phyloP scores from a whole-genome alignment of 192 early-diverging fungal species.

The Backusella parvicylindrica region DNA sequence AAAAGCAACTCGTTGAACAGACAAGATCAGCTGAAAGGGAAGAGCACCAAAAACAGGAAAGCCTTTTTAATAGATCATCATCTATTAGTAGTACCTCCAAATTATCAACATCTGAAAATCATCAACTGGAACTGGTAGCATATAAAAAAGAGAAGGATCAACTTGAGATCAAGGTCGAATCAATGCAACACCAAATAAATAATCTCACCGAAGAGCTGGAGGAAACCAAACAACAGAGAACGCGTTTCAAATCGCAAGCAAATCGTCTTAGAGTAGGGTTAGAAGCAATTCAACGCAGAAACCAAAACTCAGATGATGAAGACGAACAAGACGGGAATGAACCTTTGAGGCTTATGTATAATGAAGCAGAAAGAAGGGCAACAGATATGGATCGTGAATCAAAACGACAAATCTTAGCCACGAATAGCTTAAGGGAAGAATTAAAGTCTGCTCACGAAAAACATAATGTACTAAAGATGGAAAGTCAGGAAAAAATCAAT shows the following conservation, averaged over 20 bases:
- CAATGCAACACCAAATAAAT: neutral
- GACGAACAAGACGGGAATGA: neutral
- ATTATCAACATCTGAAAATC: neutral
- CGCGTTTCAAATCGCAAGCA: slow-evolving; percentile 10
- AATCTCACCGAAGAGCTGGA: neutral
- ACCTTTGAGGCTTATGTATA: neutral
- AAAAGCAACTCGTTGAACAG: neutral
- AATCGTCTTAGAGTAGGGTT: slow-evolving; percentile 1
- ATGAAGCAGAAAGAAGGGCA: neutral
- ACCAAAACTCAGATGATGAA: neutral
- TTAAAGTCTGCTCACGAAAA: neutral
- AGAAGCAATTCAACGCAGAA: slow-evolving; percentile 7
- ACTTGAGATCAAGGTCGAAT: neutral
- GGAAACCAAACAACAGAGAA: neutral
- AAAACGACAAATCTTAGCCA: neutral
- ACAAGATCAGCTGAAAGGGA: neutral
- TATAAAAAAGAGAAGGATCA: neutral
- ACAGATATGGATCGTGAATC: slow-evolving; percentile 2
- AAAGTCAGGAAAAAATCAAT: neutral
- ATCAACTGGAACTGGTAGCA: neutral
- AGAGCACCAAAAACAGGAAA: neutral
- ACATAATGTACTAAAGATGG: neutral
- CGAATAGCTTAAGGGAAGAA: neutral
- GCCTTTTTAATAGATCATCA: neutral
- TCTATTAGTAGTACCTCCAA: neutral